Evolutionary conservation across 805 yeast species (phyloP).

Genomic region (Metschnikowia cerradonensis): DNA sequence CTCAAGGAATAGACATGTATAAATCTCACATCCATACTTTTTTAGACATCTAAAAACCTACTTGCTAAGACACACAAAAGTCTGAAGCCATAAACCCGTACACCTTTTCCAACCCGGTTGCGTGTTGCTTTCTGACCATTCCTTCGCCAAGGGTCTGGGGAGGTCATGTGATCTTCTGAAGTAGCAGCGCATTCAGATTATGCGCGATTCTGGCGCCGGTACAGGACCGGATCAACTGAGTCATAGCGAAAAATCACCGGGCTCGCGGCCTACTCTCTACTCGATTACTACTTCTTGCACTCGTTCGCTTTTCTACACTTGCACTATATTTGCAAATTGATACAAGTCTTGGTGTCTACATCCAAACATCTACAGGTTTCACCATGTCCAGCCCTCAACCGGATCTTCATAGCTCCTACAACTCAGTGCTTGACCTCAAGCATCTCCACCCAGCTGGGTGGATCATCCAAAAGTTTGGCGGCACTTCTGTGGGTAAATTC

Average conservation of each 20-base stretch:
- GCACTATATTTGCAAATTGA: too few relatives aligned
- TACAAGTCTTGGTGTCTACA: not conserved
- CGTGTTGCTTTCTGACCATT: not conserved
- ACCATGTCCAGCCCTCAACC: constrained; percentile 17
- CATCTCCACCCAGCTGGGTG: constrained; percentile 27
- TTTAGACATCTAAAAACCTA: too few relatives aligned
- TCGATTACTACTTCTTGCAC: not conserved
- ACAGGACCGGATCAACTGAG: constrained; percentile 4
- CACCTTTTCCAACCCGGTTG: too few relatives aligned
- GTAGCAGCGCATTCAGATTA: not conserved
- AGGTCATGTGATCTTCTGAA: not conserved
- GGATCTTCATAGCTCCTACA: constrained; percentile 29
- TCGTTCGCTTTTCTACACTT: too few relatives aligned
- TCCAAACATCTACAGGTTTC: not conserved
- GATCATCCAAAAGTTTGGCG: constrained; percentile 88
- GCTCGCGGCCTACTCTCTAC: not conserved
- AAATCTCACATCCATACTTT: too few relatives aligned
- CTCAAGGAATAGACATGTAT: too few relatives aligned
- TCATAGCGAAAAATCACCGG: constrained; percentile 2
- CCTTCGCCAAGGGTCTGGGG: not conserved
- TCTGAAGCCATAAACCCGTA: too few relatives aligned
- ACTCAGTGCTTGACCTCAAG: constrained; percentile 39
- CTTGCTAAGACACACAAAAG: too few relatives aligned
- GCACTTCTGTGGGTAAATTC: constrained; percentile 95
- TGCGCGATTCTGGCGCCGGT: constrained; percentile 3